Evolutionary conservation across 1,284 basidiomycete genomes (phyloP), one percentile per base, ranked within the genome.

Genomic region (Austroboletus niveus): DNA sequence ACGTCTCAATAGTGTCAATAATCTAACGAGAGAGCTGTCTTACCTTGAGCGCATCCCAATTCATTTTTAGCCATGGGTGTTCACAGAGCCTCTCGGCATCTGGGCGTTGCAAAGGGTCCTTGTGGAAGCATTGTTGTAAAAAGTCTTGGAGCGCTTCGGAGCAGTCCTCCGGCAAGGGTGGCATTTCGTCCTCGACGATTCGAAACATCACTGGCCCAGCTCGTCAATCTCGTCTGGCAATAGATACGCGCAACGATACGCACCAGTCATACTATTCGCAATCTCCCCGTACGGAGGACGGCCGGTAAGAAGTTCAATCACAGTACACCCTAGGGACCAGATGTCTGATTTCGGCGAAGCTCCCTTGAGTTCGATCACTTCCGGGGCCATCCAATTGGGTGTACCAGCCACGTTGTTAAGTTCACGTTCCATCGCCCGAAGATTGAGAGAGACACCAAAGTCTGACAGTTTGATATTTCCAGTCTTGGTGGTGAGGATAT

Each of bases 391-490:
- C 94, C 94, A 98, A 63, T 98, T 96, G 4, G 94, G 94, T 6
- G 94, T 98, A 11, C 94, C 95, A 6, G 92, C 91, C 11, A 95
- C 89, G 60, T 89, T 84, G 68, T 92, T 89, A 64, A 84, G 84
- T 69, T 93, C 92, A 45, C 89, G 77, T 60, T 94, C 94, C 77
- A 98, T 86, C 0, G 95, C 96, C 60, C 96, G 92, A 72, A 99
- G 87, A 57, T 97, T 98, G 47, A 98, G 89, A n/a, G 95, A 98
- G 12, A 99, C 92, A 54, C 96, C 96, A 71, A 99, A 98, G 71
- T 99, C 96, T 32, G 96, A 95, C 11, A 99, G 80, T 74, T 99
- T 99, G 71, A 98, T 91, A 68, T 99, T 98, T 32, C 96, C 96
- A 52, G 88, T 92, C 73, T 94, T 92, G 53, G 97, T 98, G 47